Evolutionary conservation across 2,329 filamentous ascomycete genomes (phyloP), one percentile per base, ranked within the genome.

Genomic region (Pyrenochaeta sp.): DNA sequence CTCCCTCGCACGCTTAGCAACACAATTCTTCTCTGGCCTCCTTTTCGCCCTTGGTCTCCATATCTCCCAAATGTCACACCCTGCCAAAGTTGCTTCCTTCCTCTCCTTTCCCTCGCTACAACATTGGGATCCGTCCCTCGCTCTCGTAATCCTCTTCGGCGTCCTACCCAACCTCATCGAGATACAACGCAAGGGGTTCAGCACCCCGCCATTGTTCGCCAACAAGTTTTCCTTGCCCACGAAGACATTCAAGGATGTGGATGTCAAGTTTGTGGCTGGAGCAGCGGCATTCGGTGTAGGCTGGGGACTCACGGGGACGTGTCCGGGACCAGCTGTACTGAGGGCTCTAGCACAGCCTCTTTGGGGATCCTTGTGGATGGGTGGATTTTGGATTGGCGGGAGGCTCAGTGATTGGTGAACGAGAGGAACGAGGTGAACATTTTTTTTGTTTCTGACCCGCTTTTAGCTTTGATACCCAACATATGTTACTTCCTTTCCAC

Each of bases 1-100:
- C 15, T 34, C 42, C 3, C 59, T 64, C 25, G 78, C 79, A 1
- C 75, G 72, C 25, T 67, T 68, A 0, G 64, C 77, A 2, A 81
- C 79, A 28, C 75, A 78, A 6, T 81, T 81, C 56, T 72, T 83
- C 37, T 76, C 81, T 0, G 84, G 84, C 2, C 62, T 84, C 1
- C 75, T 84, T 52, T 85, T 85, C 48, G 83, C 81, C 1, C 73
- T 84, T 0, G 84, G 84, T 1, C 76, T 86, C 3, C 72, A 83
- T 32, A 79, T 85, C 44, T 80, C 80, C 3, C 82, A 82, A 15
- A 85, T 86, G 83, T 78, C 82, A 0, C 74, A 81, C 28, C 78
- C 83, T 0, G 72, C 74, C 0, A 86, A 85, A 65, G 82, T 85
- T 1, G 68, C 82, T 15, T 74, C 81, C 0, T 85, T 85, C 68